phyloP scores from a whole-genome alignment of 352 stramenopile genomes.

The Globisporangium mamillatum region DNA sequence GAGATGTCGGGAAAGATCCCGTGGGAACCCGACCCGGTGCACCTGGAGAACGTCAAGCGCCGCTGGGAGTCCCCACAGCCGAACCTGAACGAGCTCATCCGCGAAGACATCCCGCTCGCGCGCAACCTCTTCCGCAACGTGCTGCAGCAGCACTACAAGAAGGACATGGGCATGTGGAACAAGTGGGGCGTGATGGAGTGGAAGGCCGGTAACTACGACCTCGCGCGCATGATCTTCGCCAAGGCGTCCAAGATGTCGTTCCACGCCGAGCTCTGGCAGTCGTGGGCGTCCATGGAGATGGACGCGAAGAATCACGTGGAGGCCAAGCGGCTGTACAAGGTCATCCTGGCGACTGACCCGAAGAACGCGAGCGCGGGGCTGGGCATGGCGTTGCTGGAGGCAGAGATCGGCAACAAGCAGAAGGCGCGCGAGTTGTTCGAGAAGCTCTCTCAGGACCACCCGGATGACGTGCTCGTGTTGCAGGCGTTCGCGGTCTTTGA shows the following conservation, averaged over 20 bases:
- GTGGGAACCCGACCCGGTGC: constrained; percentile 67
- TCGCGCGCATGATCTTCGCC: constrained; percentile 84
- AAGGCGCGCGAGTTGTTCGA: constrained; percentile 63
- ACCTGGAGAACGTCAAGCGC: constrained; percentile 55
- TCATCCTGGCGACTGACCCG: constrained; percentile 79
- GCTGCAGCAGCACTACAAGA: constrained; percentile 71
- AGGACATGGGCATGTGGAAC: constrained; percentile 91
- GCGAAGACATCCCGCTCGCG: constrained; percentile 67
- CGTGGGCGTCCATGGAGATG: constrained; percentile 84
- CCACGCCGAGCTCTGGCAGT: constrained; percentile 73
- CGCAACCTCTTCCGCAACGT: constrained; percentile 78
- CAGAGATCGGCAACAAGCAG: constrained; percentile 48
- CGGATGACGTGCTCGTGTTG: constrained; percentile 67
- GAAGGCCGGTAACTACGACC: constrained; percentile 78
- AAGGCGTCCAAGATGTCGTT: constrained; percentile 78
- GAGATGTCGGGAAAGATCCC: constrained; percentile 71
- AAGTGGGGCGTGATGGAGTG: constrained; percentile 90
- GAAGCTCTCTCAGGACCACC: constrained; percentile 44
- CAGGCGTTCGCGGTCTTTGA: constrained; percentile 79
- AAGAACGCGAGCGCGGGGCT: constrained; percentile 66
- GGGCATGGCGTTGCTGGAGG: constrained; percentile 68
- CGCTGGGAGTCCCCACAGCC: constrained; percentile 55
- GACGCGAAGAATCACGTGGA: constrained; percentile 72
- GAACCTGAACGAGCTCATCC: constrained; percentile 80
- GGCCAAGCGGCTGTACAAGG: constrained; percentile 75